Evolutionary conservation across 768 basidiomycete genomes (phyloP), one percentile per base, ranked within the genome.

Genomic region (Lactarius akahatsu): DNA sequence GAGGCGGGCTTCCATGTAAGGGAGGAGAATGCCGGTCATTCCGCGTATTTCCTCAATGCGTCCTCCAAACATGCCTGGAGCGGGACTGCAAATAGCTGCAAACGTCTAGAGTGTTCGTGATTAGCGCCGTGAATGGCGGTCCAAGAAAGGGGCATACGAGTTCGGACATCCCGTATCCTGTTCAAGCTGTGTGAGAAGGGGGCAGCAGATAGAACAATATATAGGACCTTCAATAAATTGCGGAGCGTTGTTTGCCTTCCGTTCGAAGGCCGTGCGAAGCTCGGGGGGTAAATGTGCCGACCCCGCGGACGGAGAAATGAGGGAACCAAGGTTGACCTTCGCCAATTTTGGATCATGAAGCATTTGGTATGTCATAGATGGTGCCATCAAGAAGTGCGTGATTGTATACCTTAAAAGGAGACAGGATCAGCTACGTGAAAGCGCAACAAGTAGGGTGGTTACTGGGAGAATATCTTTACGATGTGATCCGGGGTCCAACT

Each of bases 1-100:
- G 50, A 87, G 77, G n/a, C 85, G 82, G 2, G 81, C 89, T 72
- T 89, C 86, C 71, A 88, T 76, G 0, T 88, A 86, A 0, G 91
- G 85, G 0, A 84, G 32, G 3, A 92, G 80, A 3, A 89, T 76
- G 0, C 91, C 90, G 0, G 82, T 76, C 34, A 80, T 82, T 2
- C 82, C 83, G 0, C 74, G 69, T 2, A 81, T 74, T 0, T 64
- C 63, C 4, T 70, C 18, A n/a, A 64, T 45, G 18, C 43, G 61
- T 2, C 65, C 70, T 11, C 59, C 59, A 16, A 55, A 43, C 30
- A 59, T 36, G 4, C 70, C 65, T 7, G 70, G 70, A 47, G 34
- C 30, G 23, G 68, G 62, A 8, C 59, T 28, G 6, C 16, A 0
- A 26, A 70, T 47, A n/a, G 59, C 68, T 9, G 32, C 40, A n/a